Evolutionary conservation across 2,329 filamentous ascomycete species (phyloP).

Genomic region (Falciphora oryzae): DNA sequence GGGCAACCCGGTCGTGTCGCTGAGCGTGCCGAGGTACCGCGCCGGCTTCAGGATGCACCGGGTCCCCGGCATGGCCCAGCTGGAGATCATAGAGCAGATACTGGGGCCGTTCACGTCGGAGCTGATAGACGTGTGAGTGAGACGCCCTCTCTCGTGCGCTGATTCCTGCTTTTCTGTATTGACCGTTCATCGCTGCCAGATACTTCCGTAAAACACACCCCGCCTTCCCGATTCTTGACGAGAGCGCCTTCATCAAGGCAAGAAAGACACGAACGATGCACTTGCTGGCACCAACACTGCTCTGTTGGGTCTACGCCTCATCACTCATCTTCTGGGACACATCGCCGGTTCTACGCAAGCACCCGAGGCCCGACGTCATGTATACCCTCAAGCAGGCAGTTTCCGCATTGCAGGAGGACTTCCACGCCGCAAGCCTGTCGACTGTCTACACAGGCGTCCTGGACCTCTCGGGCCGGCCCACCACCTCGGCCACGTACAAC

Average conservation of each 20-base stretch:
- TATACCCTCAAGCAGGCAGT: constrained; percentile 59
- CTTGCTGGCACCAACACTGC: constrained; percentile 44
- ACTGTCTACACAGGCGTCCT: constrained; percentile 52
- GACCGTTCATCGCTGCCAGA: constrained; percentile 25
- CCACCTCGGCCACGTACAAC: constrained; percentile 54
- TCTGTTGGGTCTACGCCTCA: constrained; percentile 53
- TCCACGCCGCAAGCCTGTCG: constrained; percentile 51
- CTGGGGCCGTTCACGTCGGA: constrained; percentile 47
- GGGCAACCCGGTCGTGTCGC: constrained; percentile 46
- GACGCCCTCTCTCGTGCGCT: constrained; percentile 27
- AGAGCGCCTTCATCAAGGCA: constrained; percentile 45
- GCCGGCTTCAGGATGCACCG: neutral
- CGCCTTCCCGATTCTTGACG: constrained; percentile 58
- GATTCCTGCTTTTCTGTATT: neutral
- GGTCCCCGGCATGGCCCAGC: constrained; percentile 8
- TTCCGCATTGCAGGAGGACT: constrained; percentile 54
- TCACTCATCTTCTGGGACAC: constrained; percentile 53
- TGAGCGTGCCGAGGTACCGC: constrained; percentile 30
- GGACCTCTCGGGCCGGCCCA: constrained; percentile 54
- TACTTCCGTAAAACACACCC: constrained; percentile 51
- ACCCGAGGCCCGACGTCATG: constrained; percentile 49
- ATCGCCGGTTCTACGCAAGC: constrained; percentile 36
- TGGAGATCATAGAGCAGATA: constrained; percentile 49
- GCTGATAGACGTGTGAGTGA: constrained; percentile 40
- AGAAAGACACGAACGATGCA: constrained; percentile 35